These are phyloP conservation scores for Dalbergia cultrata DNA, from an alignment of 306 rosid species.

Conservation along the genomic window DNA sequence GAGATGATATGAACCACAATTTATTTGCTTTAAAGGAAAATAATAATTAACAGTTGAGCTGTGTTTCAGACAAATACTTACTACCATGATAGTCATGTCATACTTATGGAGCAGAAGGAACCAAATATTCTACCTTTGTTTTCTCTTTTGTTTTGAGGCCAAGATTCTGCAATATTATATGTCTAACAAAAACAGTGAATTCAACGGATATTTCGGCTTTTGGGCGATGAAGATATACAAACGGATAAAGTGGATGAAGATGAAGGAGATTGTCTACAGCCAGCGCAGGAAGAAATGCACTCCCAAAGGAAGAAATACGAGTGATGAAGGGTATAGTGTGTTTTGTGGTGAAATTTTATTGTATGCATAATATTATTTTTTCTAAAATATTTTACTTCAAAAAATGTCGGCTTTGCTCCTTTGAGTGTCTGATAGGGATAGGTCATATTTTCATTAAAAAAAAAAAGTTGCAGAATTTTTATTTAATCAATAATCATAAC, in stretches of 20 bases:
- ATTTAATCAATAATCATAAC: too few species aligned
- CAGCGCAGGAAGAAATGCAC: background rate
- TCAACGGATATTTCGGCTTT: conserved; percentile 15
- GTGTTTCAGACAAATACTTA: background rate
- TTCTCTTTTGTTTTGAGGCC: background rate
- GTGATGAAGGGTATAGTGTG: too few species aligned
- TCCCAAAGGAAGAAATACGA: too few species aligned
- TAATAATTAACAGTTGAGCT: background rate
- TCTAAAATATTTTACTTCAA: too few species aligned
- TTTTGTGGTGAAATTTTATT: too few species aligned
- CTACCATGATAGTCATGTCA: background rate
- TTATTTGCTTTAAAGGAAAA: background rate
- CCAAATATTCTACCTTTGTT: conserved; percentile 18
- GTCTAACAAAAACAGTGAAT: background rate
- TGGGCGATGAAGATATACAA: background rate
- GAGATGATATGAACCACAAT: conserved; percentile 15
- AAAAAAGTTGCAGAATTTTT: too few species aligned
- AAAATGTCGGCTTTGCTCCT: too few species aligned
- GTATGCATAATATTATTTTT: too few species aligned
- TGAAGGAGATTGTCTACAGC: conserved; percentile 11
- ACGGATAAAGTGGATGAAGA: conserved; percentile 13
- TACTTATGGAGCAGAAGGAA: background rate
- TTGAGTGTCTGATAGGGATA: too few species aligned
- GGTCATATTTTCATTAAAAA: too few species aligned
- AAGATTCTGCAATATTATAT: background rate